Base-by-base conservation (phyloP, 805 yeast species). In the Saturnispora hagleri region DNA sequence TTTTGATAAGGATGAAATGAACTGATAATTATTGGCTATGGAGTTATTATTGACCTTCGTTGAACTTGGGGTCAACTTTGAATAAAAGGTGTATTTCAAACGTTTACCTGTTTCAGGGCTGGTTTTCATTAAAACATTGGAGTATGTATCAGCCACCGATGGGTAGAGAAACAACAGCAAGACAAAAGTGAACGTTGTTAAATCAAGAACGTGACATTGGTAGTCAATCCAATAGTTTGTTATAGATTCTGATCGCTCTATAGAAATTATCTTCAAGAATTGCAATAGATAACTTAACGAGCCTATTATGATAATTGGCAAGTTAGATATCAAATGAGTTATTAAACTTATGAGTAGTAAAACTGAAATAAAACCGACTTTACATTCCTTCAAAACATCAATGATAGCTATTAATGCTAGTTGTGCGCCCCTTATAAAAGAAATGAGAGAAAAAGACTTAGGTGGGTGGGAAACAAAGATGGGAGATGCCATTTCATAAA, bases 381-480 rank as follows among this genome's bases (percentile, higher is more conserved):
- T 18, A 26, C 34, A 31, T 20, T 22, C 22, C 18, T 18, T 26
- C 9, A 49, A 26, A 10, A 20, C 31, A 24, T 36, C 24, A 13
- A 27, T 18, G 7, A 43, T 13, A 12, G 43, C 13, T 26, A 77
- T 61, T 8, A 77, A 45, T 0, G 80, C 75, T 40, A 81, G 64
- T 63, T 80, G 83, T 26, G 75, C 57, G 0, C 85, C 84, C 15
- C 83, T 66, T 7, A 75, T 52, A n/a, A 80, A 68, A 0, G 82
- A 72, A 52, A 70, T 51, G 0, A 70, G 34, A 3, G 81, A 71
- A 58, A 79, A 76, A 15, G 82, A 78, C 5, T 78, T 74, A 7
- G 82, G 76, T 1, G 85, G 83, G 47, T 75, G 70, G 3, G 82
- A 74, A 12, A 80, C 67, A 59, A 80, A 79, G 15, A 77, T 71